Percentiles rank a stretch among this genome's conserved stretches.
These are phyloP conservation scores for Aspergillus ruber DNA, from an alignment of 2,329 filamentous ascomycete genomes.

Conservation along the genomic window DNA sequence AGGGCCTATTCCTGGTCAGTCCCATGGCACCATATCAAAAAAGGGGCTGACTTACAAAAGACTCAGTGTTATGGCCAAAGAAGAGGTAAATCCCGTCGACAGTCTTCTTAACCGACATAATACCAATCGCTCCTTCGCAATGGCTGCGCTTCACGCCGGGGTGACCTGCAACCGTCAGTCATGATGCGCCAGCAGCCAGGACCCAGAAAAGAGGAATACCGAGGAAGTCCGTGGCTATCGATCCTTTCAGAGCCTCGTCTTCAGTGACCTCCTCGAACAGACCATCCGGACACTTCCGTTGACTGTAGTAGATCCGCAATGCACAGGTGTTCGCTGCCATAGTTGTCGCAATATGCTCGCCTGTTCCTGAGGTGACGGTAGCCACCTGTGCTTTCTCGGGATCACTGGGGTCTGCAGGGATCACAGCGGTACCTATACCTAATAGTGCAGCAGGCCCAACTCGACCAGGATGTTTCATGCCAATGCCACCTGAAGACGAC, in stretches of 20 bases:
- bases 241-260: slow-evolving; percentile 68
- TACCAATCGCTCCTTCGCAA: slow-evolving; percentile 80
- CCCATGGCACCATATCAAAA: background rate
- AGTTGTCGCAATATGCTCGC: slow-evolving; percentile 95
- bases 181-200: slow-evolving; percentile 3
- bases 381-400: slow-evolving; percentile 65
- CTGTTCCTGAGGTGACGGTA: slow-evolving; percentile 85
- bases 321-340: slow-evolving; percentile 84
- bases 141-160: slow-evolving; percentile 74
- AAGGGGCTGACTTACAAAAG: slow-evolving; percentile 46
- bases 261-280: slow-evolving; percentile 62
- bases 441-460: slow-evolving; percentile 89
- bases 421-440: slow-evolving; percentile 80
- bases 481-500: slow-evolving; percentile 94
- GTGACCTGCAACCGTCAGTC: slow-evolving; percentile 48
- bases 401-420: slow-evolving; percentile 69
- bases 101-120: slow-evolving; percentile 83
- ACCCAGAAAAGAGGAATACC: slow-evolving; percentile 33
- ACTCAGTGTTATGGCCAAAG: slow-evolving; percentile 95
- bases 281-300: slow-evolving; percentile 56
- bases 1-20: slow-evolving; percentile 51
- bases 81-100: slow-evolving; percentile 71
- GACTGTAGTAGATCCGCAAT: slow-evolving; percentile 69
- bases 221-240: slow-evolving; percentile 89
- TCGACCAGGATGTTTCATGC: slow-evolving; percentile 93